Base-by-base conservation (phyloP, 208 protist genomes). In the Phytomonas sp. region DNA sequence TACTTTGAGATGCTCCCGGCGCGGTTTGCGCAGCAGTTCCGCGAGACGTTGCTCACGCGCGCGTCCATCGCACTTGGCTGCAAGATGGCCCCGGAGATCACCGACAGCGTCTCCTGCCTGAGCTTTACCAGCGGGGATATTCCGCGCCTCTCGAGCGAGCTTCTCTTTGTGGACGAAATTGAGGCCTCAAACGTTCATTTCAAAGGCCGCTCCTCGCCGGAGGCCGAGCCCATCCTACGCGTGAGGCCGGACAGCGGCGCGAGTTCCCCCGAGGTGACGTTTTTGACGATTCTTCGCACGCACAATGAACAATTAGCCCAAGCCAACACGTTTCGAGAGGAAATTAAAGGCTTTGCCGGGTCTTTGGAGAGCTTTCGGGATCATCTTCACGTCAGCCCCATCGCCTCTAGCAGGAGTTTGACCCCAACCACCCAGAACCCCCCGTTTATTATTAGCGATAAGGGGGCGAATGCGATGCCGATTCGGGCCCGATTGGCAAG, bases 151-250 rank as follows among this genome's bases (percentile, higher is more conserved):
- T 79, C 85, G 8, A 84, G 67, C 63, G 85, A 81, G 66, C 69
- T 90, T 56, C 84, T 84, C 64, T 90, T 88, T 56, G 82, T 92
- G 16, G 84, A 92, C 65, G 87, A 92, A 75, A 74, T 92, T 60
- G 84, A 92, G 69, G 84, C 85, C 5, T 82, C 78, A 0, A 77
- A 71, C 1, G 82, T 82, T 34, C 82, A 80, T 16, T 66, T 86
- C 14, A 81, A 88, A 62, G 82, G 85, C 37, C 79, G 70, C 8
- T 72, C 81, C 36, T 63, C 80, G 32, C 74, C 80, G 2, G 69
- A 66, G 52, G 81, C 66, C 26, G 80, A 83, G 16, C 59, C 71
- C 5, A 66, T 61, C 56, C 68, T 90, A 34, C 80, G 45, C 71
- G 75, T 80, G n/a, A 5, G 1, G 2, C 16, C 4, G 45, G 45